A percentile compares a stretch with the other conserved stretches of the same genome.
Evolutionary conservation across 805 yeast species (phyloP).

Genomic region (Candida pini): DNA sequence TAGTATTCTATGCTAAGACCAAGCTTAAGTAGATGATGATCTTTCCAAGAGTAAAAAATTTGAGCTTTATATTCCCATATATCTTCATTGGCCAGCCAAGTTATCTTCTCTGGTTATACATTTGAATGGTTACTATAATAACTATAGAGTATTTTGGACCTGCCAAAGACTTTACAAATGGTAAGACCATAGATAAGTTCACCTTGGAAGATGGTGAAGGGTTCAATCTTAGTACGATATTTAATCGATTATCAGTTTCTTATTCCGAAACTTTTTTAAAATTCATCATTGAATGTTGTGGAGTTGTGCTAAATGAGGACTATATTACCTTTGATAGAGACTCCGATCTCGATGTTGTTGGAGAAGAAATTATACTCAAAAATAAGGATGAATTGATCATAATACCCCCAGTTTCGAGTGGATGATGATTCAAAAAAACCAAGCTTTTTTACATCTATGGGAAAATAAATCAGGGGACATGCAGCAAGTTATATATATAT

Average conservation of each 20-base stretch:
- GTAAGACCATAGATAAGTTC: slow-evolving; percentile 10
- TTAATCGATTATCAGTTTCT: slow-evolving; percentile 1
- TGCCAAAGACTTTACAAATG: slow-evolving; percentile 22
- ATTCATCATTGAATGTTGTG: slow-evolving; percentile 21
- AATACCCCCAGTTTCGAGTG: slow-evolving; percentile 30
- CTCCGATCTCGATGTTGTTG: background rate
- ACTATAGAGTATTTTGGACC: slow-evolving; percentile 28
- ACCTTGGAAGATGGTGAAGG: background rate
- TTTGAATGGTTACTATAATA: slow-evolving; percentile 10
- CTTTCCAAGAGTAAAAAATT: no score
- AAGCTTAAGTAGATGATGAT: no score
- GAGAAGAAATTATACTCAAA: slow-evolving; percentile 6
- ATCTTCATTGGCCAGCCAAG: no score
- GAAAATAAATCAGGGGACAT: no score
- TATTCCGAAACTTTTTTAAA: slow-evolving; percentile 16
- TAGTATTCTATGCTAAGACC: no score
- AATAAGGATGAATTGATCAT: slow-evolving; percentile 21
- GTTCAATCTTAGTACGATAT: slow-evolving; percentile 2
- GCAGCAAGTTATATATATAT: no score
- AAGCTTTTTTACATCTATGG: no score
- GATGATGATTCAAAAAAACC: no score
- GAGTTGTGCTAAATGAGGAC: slow-evolving; percentile 24
- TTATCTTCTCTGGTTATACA: no score
- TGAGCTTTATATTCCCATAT: no score
- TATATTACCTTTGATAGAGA: slow-evolving; percentile 21